A percentile compares a stretch with the other conserved stretches of the same genome.
These are phyloP conservation scores for Chalaropsis thielavioides DNA, from an alignment of 2,329 filamentous ascomycete species.

Conservation along the genomic window DNA sequence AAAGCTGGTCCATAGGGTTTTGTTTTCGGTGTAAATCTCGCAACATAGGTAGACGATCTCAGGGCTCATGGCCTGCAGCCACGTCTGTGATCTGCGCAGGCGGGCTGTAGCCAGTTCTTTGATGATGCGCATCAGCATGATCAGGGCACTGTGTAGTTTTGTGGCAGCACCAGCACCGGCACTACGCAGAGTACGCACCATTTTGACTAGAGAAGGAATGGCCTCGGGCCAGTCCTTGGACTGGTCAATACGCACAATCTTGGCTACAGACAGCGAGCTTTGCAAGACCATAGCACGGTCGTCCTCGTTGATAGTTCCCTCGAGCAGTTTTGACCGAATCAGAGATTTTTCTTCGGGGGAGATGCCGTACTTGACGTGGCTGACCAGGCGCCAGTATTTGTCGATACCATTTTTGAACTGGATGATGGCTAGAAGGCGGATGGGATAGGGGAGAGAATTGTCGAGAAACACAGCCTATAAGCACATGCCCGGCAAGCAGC, in stretches of 20 bases:
- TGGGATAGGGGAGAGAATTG: slow-evolving; percentile 56
- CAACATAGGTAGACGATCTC: slow-evolving; percentile 71
- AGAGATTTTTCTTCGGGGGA: slow-evolving; percentile 59
- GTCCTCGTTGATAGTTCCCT: slow-evolving; percentile 62
- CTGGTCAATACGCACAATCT: slow-evolving; percentile 80
- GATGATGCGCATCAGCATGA: slow-evolving; percentile 69
- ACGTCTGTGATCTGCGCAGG: slow-evolving; percentile 57
- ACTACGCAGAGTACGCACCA: slow-evolving; percentile 43
- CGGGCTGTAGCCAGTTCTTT: slow-evolving; percentile 81
- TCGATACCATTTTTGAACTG: slow-evolving; percentile 96
- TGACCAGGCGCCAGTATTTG: slow-evolving; percentile 69
- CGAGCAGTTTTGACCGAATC: slow-evolving; percentile 61
- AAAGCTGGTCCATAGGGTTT: slow-evolving; percentile 51
- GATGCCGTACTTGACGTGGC: slow-evolving; percentile 44
- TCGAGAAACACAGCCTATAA: slow-evolving; percentile 65
- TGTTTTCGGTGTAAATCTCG: slow-evolving; percentile 62
- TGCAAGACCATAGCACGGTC: slow-evolving; percentile 66
- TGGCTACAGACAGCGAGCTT: slow-evolving; percentile 76
- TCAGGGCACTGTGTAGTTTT: slow-evolving; percentile 52
- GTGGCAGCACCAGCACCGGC: slow-evolving; percentile 27
- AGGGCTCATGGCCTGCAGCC: slow-evolving; percentile 62
- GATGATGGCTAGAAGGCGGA: slow-evolving; percentile 81
- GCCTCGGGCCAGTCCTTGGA: slow-evolving; percentile 68
- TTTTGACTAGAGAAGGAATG: slow-evolving; percentile 43
- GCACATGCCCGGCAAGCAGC: not conserved